Conservation (phyloP, 2,329 filamentous ascomycete genomes). For the Xylaria multiplex region DNA sequence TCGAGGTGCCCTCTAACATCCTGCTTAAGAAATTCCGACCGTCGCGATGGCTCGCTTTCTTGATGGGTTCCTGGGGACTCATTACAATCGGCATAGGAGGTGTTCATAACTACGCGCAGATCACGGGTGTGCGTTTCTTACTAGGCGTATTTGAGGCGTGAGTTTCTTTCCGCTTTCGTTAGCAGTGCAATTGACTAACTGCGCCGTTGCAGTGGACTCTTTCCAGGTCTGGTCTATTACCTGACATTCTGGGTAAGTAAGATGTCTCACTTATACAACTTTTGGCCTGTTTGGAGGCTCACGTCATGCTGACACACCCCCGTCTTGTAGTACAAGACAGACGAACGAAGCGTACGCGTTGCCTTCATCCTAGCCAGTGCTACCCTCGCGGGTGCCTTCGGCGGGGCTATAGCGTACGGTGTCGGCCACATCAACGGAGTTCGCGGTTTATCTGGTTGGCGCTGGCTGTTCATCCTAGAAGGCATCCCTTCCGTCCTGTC, state of each 20-base stretch:
- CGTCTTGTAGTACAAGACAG: conserved; percentile 65
- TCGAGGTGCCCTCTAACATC: conserved; percentile 74
- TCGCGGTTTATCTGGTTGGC: conserved; percentile 72
- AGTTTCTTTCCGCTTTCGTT: not conserved
- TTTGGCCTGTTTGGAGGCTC: not conserved
- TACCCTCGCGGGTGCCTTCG: conserved; percentile 77
- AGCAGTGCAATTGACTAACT: conserved; percentile 15
- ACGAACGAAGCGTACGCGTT: conserved; percentile 76
- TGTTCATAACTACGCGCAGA: conserved; percentile 67
- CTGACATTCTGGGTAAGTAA: conserved; percentile 70
- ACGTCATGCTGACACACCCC: not conserved
- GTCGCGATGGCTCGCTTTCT: conserved; percentile 71
- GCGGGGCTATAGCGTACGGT: conserved; percentile 78
- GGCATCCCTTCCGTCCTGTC: conserved; percentile 60
- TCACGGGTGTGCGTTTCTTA: conserved; percentile 74
- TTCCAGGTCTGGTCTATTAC: conserved; percentile 73
- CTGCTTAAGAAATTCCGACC: conserved; percentile 72
- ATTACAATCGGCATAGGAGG: conserved; percentile 75
- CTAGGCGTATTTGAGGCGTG: conserved; percentile 74
- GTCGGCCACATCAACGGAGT: conserved; percentile 77
- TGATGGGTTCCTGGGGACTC: conserved; percentile 74
- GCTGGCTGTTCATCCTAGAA: conserved; percentile 70
- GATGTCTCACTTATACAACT: not conserved
- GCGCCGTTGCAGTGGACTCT: conserved; percentile 61
- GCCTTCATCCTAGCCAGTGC: conserved; percentile 76